phyloP scores from a whole-genome alignment of 106 monocot genomes.

The Gastrodia elata region DNA sequence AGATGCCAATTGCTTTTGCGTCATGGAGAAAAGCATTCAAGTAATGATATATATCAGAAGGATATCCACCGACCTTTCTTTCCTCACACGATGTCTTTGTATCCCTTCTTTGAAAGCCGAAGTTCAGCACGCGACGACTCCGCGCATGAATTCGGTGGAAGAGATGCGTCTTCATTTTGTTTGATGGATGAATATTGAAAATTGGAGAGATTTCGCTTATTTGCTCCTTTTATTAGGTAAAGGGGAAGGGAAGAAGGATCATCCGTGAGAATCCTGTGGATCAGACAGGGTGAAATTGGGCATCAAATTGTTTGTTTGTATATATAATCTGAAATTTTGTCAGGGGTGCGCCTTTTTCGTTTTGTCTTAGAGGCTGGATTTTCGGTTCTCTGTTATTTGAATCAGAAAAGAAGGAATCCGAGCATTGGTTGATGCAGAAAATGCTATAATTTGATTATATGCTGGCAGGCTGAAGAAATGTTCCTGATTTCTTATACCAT shows the following conservation, averaged over 20 bases:
- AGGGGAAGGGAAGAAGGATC: not conserved
- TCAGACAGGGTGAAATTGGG: not conserved
- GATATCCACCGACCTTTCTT: not conserved
- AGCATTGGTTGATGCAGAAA: not conserved
- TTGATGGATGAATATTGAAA: not conserved
- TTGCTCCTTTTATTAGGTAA: not conserved
- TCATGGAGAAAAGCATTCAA: not conserved
- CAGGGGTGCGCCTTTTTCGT: not conserved
- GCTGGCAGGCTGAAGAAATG: not conserved
- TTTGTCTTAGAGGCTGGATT: not conserved
- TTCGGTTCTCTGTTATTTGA: not conserved
- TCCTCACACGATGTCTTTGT: not conserved
- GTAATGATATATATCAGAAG: not conserved
- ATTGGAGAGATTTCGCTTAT: not conserved
- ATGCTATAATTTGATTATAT: not conserved
- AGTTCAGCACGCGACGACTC: not conserved
- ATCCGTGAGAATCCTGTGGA: not conserved
- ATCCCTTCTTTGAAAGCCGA: not conserved
- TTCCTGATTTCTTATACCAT: not conserved
- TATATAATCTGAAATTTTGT: not conserved
- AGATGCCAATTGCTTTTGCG: not conserved
- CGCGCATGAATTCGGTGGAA: not conserved
- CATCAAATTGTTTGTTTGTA: not conserved
- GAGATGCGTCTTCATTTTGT: not conserved
- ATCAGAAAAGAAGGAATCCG: not conserved